phyloP scores from a whole-genome alignment of 192 early-diverging fungal species.

The Backusella tuberculispora region DNA sequence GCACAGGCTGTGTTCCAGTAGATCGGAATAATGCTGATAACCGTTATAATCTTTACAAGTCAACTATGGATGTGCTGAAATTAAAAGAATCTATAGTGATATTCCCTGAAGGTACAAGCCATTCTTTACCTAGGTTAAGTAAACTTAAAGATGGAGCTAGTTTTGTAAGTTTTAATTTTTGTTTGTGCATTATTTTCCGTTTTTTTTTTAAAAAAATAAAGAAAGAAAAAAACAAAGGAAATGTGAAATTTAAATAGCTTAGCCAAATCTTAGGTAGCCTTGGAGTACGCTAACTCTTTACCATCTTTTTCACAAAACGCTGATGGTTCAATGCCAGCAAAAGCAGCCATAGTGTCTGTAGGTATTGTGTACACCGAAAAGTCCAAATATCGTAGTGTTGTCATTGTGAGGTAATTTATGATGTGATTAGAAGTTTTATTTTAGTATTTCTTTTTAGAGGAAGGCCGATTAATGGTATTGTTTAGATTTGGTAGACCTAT shows the following conservation, averaged over 20 bases:
- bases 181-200: neutral
- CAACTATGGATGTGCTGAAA: slow-evolving; percentile 46
- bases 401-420: slow-evolving; percentile 51
- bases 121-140: slow-evolving; percentile 42
- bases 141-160: slow-evolving; percentile 51
- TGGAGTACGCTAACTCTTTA: slow-evolving; percentile 46
- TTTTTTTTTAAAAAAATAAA: neutral
- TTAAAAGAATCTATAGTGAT: slow-evolving; percentile 48
- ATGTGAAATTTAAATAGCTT: too few relatives aligned
- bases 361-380: slow-evolving; percentile 54
- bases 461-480: neutral
- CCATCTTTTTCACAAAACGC: slow-evolving; percentile 24
- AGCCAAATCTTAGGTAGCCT: slow-evolving; percentile 48
- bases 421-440: slow-evolving; percentile 7
- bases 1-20: slow-evolving; percentile 50
- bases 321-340: slow-evolving; percentile 24
- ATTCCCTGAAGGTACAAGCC: slow-evolving; percentile 54
- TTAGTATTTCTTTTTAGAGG: neutral
- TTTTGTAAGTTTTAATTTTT: slow-evolving; percentile 41
- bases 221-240: slow-evolving; percentile 18
- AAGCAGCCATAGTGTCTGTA: slow-evolving; percentile 40
- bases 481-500: slow-evolving; percentile 49
- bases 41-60: slow-evolving; percentile 34
- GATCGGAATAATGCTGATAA: slow-evolving; percentile 49
- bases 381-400: slow-evolving; percentile 47